Base-by-base conservation (phyloP, 768 basidiomycete species). In the Mycena polygramma region DNA sequence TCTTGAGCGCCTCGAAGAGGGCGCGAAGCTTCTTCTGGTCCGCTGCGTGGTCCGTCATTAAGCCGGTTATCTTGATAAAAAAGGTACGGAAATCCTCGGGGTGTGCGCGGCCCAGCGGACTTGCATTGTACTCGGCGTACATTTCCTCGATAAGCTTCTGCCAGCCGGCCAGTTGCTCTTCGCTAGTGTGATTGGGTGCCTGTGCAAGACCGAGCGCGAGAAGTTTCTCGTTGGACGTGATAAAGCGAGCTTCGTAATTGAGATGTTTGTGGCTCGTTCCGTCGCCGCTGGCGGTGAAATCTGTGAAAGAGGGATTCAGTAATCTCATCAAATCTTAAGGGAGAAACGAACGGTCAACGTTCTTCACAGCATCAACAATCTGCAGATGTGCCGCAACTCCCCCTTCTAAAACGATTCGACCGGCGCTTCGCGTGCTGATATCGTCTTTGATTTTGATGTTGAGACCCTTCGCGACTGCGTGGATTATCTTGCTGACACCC, bases 31-130 rank as follows among this genome's bases (percentile, higher is more conserved):
- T 75, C 64, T 75, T 79, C 49, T 77, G 75, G 52, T 79, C 78
- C 13, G 68, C 72, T 0, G 76, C 77, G 45, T 79, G 78, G 57
- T 80, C 77, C 0, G 71, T 71, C 39, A 66, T 48, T 45, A 76
- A 66, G 0, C 73, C 76, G 4, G 36, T 66, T 4, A 77, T 35
- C 26, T 71, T 70, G 19, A 46, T 19, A 46, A 46, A 46, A 7
- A 46, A 46, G 14, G 45, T 46, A 3, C 45, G 17, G 17, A 46
- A 46, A 20, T 46, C 45, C 19, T 46, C 45, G 10, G 45, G 45
- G 17, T 46, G 19, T 7, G 45, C 45, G 19, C 45, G 45, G 3
- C 45, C 45, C 1, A 46, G 14, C 7, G 45, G 45, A 46, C 45
- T 46, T 19, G 45, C 45, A 19, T 71, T 68, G 43, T 72, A 78